Evolutionary conservation across 1,284 basidiomycete genomes (phyloP).

Genomic region (Cystobasidium pallidum): DNA sequence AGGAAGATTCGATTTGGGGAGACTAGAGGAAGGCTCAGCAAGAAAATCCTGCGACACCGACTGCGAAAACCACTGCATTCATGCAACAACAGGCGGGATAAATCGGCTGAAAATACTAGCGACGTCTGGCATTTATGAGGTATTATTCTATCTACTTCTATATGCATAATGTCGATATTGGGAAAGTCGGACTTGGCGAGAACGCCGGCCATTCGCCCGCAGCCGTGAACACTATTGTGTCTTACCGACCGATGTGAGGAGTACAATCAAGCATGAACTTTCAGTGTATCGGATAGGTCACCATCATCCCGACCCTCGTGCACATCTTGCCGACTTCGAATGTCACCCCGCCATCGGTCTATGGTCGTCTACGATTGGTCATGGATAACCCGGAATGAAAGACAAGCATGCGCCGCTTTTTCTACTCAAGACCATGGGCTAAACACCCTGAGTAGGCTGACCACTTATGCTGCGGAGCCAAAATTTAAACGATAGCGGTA

Average conservation of each 20-base stretch:
- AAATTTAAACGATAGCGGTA: neutral
- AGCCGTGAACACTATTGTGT: too few relatives aligned
- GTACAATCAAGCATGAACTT: too few relatives aligned
- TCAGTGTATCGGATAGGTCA: too few relatives aligned
- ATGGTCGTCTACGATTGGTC: constrained; percentile 19
- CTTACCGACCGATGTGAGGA: too few relatives aligned
- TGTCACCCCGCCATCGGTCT: neutral
- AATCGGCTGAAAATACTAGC: neutral
- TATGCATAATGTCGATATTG: too few relatives aligned
- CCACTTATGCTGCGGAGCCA: too few relatives aligned
- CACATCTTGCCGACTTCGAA: neutral
- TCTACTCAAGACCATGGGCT: too few relatives aligned
- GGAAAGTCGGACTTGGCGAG: too few relatives aligned
- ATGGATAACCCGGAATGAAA: constrained; percentile 4
- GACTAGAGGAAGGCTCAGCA: neutral
- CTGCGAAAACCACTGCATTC: neutral
- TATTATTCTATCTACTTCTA: too few relatives aligned
- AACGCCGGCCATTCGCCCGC: too few relatives aligned
- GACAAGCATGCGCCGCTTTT: too few relatives aligned
- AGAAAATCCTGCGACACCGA: neutral
- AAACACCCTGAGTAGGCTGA: too few relatives aligned
- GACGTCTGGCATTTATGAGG: neutral
- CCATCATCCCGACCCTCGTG: neutral
- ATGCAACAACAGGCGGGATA: neutral
- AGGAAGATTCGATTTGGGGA: neutral